A percentile compares a stretch with the other conserved stretches of the same genome.
These are phyloP conservation scores for Zygnema circumcarinatum DNA, from an alignment of 139 green algal species.

Conservation along the genomic window DNA sequence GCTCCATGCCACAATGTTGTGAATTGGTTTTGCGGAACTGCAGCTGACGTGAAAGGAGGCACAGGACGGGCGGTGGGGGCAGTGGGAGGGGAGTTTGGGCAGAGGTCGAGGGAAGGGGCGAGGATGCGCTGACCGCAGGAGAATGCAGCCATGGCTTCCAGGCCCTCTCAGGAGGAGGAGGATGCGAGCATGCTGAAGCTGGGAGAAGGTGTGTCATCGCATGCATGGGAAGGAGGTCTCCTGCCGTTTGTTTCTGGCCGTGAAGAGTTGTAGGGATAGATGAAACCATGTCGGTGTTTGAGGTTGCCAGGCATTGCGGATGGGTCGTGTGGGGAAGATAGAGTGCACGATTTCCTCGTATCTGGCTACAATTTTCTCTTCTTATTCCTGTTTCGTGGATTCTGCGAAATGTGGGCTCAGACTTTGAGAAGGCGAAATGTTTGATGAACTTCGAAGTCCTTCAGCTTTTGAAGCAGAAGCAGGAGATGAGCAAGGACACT, in stretches of 20 bases:
- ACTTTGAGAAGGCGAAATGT: constrained; percentile 47
- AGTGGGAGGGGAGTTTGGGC: background rate
- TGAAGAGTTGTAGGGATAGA: background rate
- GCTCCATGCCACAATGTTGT: background rate
- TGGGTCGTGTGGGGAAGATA: no score
- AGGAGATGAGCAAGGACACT: constrained; percentile 9
- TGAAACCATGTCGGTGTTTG: background rate
- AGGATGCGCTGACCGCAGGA: no score
- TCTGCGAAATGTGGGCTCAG: background rate
- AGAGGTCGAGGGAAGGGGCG: background rate
- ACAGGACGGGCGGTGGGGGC: background rate
- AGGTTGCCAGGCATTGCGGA: background rate
- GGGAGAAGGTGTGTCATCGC: constrained; percentile 37
- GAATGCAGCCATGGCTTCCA: constrained; percentile 16
- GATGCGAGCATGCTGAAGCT: constrained; percentile 48
- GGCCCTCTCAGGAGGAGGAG: constrained; percentile 22
- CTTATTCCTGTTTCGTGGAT: background rate
- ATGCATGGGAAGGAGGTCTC: background rate
- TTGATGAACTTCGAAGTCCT: constrained; percentile 56
- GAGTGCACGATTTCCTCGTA: background rate
- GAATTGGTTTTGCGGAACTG: background rate
- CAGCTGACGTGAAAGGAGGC: background rate
- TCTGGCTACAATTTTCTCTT: background rate
- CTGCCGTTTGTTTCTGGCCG: background rate
- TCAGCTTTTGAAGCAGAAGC: constrained; percentile 47